Evolutionary conservation across 768 basidiomycete genomes (phyloP).

Genomic region (Cubamyces sp.): DNA sequence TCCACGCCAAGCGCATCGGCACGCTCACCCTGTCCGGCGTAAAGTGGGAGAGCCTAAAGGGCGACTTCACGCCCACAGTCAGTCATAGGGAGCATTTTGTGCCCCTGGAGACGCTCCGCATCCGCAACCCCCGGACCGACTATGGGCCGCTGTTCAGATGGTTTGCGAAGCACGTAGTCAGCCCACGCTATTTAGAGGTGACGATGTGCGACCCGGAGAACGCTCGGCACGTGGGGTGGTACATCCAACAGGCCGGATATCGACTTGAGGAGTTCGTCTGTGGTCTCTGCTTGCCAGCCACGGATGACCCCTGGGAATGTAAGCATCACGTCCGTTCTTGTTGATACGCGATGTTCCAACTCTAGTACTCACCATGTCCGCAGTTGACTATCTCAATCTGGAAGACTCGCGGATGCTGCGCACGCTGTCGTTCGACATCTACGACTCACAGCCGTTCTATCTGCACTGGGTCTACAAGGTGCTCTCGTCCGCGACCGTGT

Average conservation of each 20-base stretch:
- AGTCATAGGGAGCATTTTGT: neutral
- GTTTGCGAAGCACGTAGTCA: neutral
- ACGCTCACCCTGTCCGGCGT: conserved; percentile 9
- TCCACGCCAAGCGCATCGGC: neutral
- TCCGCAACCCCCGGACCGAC: conserved; percentile 10
- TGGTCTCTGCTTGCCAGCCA: neutral
- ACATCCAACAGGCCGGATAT: neutral
- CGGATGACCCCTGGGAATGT: neutral
- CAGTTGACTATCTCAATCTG: conserved; percentile 1
- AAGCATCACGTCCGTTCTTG: neutral
- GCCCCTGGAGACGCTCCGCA: neutral
- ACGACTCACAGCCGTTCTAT: conserved; percentile 1
- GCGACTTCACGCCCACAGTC: neutral
- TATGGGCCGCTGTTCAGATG: conserved; percentile 8
- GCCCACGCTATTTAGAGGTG: conserved; percentile 3
- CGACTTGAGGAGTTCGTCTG: conserved; percentile 9
- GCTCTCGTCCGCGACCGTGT: neutral
- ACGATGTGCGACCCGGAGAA: conserved; percentile 3
- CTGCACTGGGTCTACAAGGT: conserved; percentile 4
- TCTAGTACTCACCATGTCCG: neutral
- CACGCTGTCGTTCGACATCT: conserved; percentile 8
- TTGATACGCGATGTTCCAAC: neutral
- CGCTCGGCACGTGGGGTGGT: neutral
- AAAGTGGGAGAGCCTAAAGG: neutral
- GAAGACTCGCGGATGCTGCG: neutral